phyloP scores from a whole-genome alignment of 2,329 filamentous ascomycete genomes.

The Xylaria sp. region DNA sequence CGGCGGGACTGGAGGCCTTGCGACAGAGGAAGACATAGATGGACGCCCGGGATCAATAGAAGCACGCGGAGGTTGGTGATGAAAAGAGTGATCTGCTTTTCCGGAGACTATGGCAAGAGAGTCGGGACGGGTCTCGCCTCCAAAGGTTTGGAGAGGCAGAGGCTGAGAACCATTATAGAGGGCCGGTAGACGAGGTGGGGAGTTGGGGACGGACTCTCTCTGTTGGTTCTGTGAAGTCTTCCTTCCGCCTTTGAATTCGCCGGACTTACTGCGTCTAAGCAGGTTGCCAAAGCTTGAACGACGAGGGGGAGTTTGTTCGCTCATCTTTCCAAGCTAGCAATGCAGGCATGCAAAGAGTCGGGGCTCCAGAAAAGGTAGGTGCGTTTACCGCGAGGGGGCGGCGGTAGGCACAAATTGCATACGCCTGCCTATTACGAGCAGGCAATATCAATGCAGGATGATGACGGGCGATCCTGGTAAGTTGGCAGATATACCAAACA shows the following conservation, averaged over 20 bases:
- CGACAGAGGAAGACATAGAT: conserved; percentile 55
- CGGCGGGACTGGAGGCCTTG: conserved; percentile 70
- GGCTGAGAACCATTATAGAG: conserved; percentile 54
- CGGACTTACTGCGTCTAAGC: conserved; percentile 65
- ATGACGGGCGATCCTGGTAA: conserved; percentile 21
- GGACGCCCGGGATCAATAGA: conserved; percentile 64
- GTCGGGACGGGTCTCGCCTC: conserved; percentile 49
- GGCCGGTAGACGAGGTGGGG: conserved; percentile 67
- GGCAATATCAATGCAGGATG: conserved; percentile 31
- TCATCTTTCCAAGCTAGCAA: conserved; percentile 44
- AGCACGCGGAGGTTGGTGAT: conserved; percentile 53
- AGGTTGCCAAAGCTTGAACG: conserved; percentile 62
- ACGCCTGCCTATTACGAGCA: conserved; percentile 23
- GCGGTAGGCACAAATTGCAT: conserved; percentile 27
- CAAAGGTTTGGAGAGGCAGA: conserved; percentile 50
- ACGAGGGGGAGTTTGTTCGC: conserved; percentile 50
- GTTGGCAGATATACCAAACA: conserved; percentile 30
- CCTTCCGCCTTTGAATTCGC: conserved; percentile 61
- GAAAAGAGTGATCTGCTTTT: conserved; percentile 48
- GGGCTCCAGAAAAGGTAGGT: conserved; percentile 33
- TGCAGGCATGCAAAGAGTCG: conserved; percentile 35
- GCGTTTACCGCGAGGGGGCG: conserved; percentile 25
- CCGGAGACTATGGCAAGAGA: conserved; percentile 49
- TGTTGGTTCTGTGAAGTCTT: conserved; percentile 65
- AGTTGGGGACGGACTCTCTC: conserved; percentile 63